Evolutionary conservation across 352 stramenopile genomes (phyloP), one percentile per base, ranked within the genome.

Genomic region (Pythium brachiatum): DNA sequence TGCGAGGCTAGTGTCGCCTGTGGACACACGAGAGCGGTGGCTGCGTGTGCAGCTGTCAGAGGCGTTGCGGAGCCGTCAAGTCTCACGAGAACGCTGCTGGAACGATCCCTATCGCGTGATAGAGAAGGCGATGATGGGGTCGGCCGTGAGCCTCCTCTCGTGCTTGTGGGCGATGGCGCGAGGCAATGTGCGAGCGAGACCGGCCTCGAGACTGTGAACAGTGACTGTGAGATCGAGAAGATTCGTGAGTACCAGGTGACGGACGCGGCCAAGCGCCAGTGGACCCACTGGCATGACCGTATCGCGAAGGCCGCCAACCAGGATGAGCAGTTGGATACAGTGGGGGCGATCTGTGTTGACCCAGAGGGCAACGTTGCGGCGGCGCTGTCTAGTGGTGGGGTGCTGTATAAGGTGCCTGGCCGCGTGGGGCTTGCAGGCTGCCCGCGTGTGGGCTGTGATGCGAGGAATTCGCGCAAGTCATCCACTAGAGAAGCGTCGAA

Each of bases 391-490:
- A 92, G 83, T 53, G 83, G 80, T 9, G 83, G 83, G 1, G 75
- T 90, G 52, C 70, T 81, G 57, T 86, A 80, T 70, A 89, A 90
- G 52, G 65, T 80, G 21, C 77, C 78, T 3, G 83, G 83, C 29
- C 83, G 83, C 7, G 73, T 90, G 15, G 83, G 83, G 0, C 75
- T 89, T 7, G 83, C 83, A 2, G 83, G 76, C 0, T 89, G 83
- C 72, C 83, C 83, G 38, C 75, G 80, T 44, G 75, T 88, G 53
- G 83, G 83, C 6, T 87, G 76, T 23, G 66, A 79, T 32, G 80
- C 80, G 0, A 63, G 68, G 6, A 86, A 88, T 50, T 15, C 39
- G 13, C 56, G 64, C 16, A 64, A 74, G 21, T 57, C 60, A 57
- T 51, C 43, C 18, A 44, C 26, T 53, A 32, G 29, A 29, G 2